phyloP scores from a whole-genome alignment of 2,329 filamentous ascomycete species.

The Sphaceloma murrayae region DNA sequence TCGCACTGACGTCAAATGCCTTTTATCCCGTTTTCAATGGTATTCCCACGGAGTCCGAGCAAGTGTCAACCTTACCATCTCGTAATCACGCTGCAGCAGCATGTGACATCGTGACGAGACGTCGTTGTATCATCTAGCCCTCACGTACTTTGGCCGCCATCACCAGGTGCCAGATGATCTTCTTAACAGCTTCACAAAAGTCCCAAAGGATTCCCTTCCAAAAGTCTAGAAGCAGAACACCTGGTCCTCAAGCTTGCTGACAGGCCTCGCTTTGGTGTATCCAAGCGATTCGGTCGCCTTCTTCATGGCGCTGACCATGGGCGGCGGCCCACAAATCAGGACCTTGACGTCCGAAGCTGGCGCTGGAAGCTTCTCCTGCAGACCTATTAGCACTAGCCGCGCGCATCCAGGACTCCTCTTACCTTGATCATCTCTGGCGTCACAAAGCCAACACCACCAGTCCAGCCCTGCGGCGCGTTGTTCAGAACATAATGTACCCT shows the following conservation, averaged over 20 bases:
- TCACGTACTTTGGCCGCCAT: too few relatives aligned
- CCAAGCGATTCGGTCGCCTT: slow-evolving; percentile 84
- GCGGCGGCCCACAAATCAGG: slow-evolving; percentile 86
- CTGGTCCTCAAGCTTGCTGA: slow-evolving; percentile 97
- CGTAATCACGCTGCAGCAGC: too few relatives aligned
- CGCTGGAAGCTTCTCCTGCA: slow-evolving; percentile 66
- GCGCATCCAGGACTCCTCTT: slow-evolving; percentile 11
- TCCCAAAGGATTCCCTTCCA: too few relatives aligned
- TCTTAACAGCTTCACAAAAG: too few relatives aligned
- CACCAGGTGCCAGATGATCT: too few relatives aligned
- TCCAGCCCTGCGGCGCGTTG: slow-evolving; percentile 87
- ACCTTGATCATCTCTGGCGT: slow-evolving; percentile 89
- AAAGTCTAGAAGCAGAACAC: slow-evolving; percentile 75
- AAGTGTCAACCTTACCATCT: too few relatives aligned
- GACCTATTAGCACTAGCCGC: slow-evolving; percentile 21
- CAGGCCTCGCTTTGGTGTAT: slow-evolving; percentile 82
- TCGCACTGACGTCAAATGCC: too few relatives aligned
- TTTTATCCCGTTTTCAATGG: too few relatives aligned
- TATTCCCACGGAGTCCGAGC: too few relatives aligned
- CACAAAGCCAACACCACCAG: slow-evolving; percentile 86
- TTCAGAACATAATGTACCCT: slow-evolving; percentile 92
- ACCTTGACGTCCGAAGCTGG: slow-evolving; percentile 84
- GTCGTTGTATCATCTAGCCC: too few relatives aligned
- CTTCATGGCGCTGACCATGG: slow-evolving; percentile 96
- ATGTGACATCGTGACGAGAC: too few relatives aligned